These are phyloP conservation scores for Pythium myriotylum DNA, from an alignment of 352 stramenopile species.

Conservation along the genomic window DNA sequence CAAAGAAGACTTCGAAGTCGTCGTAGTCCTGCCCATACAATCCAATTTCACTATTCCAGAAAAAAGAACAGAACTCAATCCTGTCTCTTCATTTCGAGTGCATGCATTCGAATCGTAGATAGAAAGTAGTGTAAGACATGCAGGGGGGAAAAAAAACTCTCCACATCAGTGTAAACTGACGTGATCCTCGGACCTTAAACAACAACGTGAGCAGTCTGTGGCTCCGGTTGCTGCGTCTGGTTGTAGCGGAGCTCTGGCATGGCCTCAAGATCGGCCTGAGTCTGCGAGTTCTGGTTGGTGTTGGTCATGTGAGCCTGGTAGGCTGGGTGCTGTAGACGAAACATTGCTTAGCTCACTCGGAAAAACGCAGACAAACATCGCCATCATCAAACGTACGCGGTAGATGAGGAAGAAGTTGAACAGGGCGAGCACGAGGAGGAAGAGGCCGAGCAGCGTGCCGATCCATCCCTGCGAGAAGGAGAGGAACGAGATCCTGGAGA, in stretches of 20 bases:
- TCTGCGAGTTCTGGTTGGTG: constrained; percentile 44
- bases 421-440: constrained; percentile 73
- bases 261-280: constrained; percentile 66
- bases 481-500: constrained; percentile 73
- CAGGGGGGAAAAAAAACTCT: background rate
- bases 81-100: constrained; percentile 4
- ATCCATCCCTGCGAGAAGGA: constrained; percentile 82
- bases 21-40: constrained; percentile 5
- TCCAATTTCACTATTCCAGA: constrained; percentile 12
- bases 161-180: background rate
- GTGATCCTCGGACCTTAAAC: constrained; percentile 26
- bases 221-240: constrained; percentile 41
- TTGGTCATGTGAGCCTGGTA: constrained; percentile 80
- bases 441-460: constrained; percentile 70
- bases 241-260: constrained; percentile 86
- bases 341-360: background rate
- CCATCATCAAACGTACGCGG: constrained; percentile 51
- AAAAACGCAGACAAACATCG: background rate
- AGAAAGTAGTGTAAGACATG: constrained; percentile 11
- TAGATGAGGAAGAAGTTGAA: constrained; percentile 91
- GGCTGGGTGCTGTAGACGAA: constrained; percentile 55
- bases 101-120: constrained; percentile 1
- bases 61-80: background rate
- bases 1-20: constrained; percentile 2
- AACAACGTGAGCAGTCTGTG: constrained; percentile 63